phyloP scores from a whole-genome alignment of 2,329 filamentous ascomycete genomes.

The Tolypocladium sp. region DNA sequence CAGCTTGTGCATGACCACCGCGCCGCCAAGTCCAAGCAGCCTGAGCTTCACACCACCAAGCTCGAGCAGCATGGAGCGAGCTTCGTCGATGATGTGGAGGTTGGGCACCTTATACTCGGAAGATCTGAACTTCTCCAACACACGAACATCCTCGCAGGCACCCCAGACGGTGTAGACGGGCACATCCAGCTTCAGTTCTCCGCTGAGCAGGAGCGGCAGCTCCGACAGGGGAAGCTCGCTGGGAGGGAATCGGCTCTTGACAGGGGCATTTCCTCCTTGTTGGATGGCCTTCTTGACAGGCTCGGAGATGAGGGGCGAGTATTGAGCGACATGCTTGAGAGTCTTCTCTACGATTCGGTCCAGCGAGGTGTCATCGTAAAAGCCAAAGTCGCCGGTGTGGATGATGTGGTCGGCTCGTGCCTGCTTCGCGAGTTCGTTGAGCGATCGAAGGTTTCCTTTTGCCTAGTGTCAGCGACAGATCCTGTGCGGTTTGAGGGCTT shows the following conservation, averaged over 20 bases:
- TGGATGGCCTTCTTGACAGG: constrained; percentile 59
- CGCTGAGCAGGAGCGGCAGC: constrained; percentile 78
- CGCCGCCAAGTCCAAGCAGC: constrained; percentile 84
- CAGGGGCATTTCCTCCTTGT: constrained; percentile 59
- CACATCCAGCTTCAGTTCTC: constrained; percentile 83
- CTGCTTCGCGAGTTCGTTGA: constrained; percentile 93
- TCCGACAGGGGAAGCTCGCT: constrained; percentile 87
- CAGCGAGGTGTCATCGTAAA: constrained; percentile 93
- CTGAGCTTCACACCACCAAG: constrained; percentile 93
- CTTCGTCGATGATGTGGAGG: constrained; percentile 96
- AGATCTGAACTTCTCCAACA: constrained; percentile 93
- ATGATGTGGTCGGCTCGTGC: constrained; percentile 96
- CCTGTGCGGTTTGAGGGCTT: background rate
- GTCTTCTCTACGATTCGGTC: constrained; percentile 99
- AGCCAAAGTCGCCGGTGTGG: constrained; percentile 97
- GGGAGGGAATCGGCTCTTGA: constrained; percentile 77
- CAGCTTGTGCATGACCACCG: constrained; percentile 98
- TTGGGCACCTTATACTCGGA: constrained; percentile 97
- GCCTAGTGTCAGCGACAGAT: constrained; percentile 6
- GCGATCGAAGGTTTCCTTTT: constrained; percentile 82
- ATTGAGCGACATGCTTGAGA: constrained; percentile 95
- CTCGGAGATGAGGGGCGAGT: constrained; percentile 88
- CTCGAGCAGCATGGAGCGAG: constrained; percentile 89
- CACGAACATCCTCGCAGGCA: constrained; percentile 94
- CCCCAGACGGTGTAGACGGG: constrained; percentile 99